Conservation (phyloP, 2,329 filamentous ascomycete genomes). For the Aspergillus sp. region DNA sequence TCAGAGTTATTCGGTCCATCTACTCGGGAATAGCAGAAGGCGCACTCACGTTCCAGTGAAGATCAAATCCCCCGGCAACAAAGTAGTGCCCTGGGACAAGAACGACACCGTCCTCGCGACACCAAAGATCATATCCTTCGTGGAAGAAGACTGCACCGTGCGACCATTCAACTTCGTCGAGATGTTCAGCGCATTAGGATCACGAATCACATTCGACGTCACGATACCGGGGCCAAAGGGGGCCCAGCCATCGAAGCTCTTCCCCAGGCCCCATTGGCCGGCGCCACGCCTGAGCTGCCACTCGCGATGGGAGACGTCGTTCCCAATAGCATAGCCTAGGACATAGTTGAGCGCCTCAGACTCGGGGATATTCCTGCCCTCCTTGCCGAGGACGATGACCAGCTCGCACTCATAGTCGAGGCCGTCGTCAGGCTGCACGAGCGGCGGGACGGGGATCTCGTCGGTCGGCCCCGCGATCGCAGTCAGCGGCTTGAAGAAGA, state of each 20-base stretch:
- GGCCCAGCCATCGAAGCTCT: conserved; percentile 68
- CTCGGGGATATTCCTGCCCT: conserved; percentile 56
- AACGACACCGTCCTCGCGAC: conserved; percentile 39
- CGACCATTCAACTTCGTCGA: conserved; percentile 42
- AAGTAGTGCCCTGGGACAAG: conserved; percentile 35
- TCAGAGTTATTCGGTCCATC: background rate
- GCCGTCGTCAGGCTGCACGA: conserved; percentile 57
- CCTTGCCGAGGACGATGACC: conserved; percentile 61
- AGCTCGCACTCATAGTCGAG: conserved; percentile 77
- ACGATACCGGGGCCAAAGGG: conserved; percentile 66
- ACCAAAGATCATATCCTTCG: conserved; percentile 42
- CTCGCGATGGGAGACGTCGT: conserved; percentile 72
- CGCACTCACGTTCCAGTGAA: conserved; percentile 39
- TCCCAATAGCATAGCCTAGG: conserved; percentile 64
- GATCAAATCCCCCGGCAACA: conserved; percentile 33
- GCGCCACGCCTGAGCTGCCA: conserved; percentile 63
- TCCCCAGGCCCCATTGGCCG: conserved; percentile 62
- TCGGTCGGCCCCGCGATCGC: conserved; percentile 56
- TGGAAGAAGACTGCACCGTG: conserved; percentile 40
- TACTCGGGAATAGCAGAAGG: no score
- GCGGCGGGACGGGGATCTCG: conserved; percentile 54
- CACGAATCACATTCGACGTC: conserved; percentile 38
- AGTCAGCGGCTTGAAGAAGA: conserved; percentile 66
- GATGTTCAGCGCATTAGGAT: conserved; percentile 34
- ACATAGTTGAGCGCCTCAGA: conserved; percentile 60